Conservation (phyloP, 257 asterid genomes). For the Primulina tabacum region DNA sequence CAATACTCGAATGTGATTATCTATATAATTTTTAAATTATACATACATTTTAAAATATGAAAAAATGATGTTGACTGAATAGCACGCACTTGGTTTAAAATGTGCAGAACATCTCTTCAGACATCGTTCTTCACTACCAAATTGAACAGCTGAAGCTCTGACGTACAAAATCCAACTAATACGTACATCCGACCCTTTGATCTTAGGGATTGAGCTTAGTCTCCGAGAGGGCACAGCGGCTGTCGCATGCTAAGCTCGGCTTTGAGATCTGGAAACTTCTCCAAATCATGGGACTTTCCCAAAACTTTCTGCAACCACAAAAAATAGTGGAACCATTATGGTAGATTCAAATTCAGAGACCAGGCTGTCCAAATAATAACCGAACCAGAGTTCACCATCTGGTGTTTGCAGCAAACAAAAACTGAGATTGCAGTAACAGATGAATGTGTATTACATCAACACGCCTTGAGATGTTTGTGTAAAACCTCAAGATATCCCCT, state of each 20-base stretch:
- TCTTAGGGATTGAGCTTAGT: slow-evolving; percentile 25
- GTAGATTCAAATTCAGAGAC: neutral
- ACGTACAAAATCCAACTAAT: neutral
- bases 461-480: neutral
- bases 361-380: neutral
- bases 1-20: too few relatives aligned
- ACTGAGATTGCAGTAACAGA: neutral
- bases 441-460: neutral
- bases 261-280: slow-evolving; percentile 62
- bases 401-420: neutral
- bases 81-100: too few relatives aligned
- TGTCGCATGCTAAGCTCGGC: slow-evolving; percentile 94
- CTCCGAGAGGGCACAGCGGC: slow-evolving; percentile 79
- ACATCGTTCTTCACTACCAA: neutral
- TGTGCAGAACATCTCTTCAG: too few relatives aligned
- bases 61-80: too few relatives aligned
- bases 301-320: slow-evolving; percentile 66
- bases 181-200: neutral
- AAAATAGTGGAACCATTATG: neutral
- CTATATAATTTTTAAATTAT: too few relatives aligned
- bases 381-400: neutral
- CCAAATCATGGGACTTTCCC: slow-evolving; percentile 58
- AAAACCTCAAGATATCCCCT: neutral
- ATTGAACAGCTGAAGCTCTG: neutral
- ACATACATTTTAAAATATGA: too few relatives aligned